Conservation (phyloP, 139 green algal genomes). For the Chlamydomonas sphaeroides region DNA sequence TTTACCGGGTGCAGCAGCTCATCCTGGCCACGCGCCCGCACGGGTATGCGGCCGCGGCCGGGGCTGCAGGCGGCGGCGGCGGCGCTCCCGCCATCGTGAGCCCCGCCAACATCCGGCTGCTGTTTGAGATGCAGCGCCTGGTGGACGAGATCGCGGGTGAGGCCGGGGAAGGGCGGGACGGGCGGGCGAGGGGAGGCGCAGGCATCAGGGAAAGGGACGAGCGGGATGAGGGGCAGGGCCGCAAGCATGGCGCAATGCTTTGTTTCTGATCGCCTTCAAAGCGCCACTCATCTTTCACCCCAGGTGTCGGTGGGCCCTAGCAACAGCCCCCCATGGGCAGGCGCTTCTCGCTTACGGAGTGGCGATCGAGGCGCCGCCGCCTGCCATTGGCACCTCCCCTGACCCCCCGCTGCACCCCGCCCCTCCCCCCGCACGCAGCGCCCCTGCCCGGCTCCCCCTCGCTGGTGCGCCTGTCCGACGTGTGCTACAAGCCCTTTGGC, state of each 20-base stretch:
- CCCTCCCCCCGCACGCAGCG: too few species aligned
- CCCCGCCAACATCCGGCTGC: slow-evolving; percentile 48
- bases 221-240: too few species aligned
- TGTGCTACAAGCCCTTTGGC: slow-evolving; percentile 91
- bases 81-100: slow-evolving; percentile 80
- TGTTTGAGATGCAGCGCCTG: slow-evolving; percentile 88
- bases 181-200: background rate
- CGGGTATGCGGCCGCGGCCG: too few species aligned
- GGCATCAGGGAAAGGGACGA: too few species aligned
- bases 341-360: too few species aligned
- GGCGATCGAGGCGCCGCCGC: too few species aligned
- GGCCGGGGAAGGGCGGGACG: background rate
- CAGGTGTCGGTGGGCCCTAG: background rate
- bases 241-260: too few species aligned
- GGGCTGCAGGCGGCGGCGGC: background rate
- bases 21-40: slow-evolving; percentile 41
- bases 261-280: too few species aligned
- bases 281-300: too few species aligned
- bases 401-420: too few species aligned
- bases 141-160: slow-evolving; percentile 68
- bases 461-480: slow-evolving; percentile 64
- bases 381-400: too few species aligned
- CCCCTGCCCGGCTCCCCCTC: background rate
- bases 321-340: too few species aligned
- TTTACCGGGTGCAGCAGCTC: slow-evolving; percentile 90